Evolutionary conservation across 2,329 filamentous ascomycete species (phyloP), one percentile per base, ranked within the genome.

Genomic region (Calonectria pseudoreteaudii): DNA sequence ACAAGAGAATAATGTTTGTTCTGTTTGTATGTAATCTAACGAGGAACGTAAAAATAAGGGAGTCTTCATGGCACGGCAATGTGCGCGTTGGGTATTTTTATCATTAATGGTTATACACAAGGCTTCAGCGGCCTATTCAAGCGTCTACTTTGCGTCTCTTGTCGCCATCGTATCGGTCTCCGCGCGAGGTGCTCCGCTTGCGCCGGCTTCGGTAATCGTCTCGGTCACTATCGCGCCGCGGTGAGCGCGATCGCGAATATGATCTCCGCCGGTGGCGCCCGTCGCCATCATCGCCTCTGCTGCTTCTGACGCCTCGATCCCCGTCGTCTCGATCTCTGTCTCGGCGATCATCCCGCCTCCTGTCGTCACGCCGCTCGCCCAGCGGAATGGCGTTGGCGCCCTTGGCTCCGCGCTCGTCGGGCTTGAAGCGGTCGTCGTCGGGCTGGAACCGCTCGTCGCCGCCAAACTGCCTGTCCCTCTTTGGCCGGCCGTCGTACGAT

Each of bases 301-400:
- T 80, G 73, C 71, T 66, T 9, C 82, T 81, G 58, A 82, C 82
- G 71, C 78, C 78, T 49, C 82, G 81, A 74, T 80, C 80, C 23
- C 66, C 38, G 74, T 81, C 80, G 28, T 74, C 76, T 67, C 72
- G 62, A 18, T 76, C 75, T 44, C 60, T 72, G 4, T 84, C 77
- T 50, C 83, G 77, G 31, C 83, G 82, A 14, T 80, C 79, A 10
- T 80, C 82, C 70, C 77, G 82, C 83, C 80, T 76, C 44, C 74
- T 76, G 4, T 82, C 80, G 9, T 83, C 82, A 81, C 88, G 90
- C 65, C 92, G 86, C 77, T 93, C 91, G 0, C 93, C 93, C 28
- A 96, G 85, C 1, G 93, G 93, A 68, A 93, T 90, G 4, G 91
- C 91, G 83, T 96, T 96, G 2, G 93, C 93, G 1, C 93, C 94